Base-by-base conservation (phyloP, 371 early-diverging fungal species). In the Chytridiales sp. region DNA sequence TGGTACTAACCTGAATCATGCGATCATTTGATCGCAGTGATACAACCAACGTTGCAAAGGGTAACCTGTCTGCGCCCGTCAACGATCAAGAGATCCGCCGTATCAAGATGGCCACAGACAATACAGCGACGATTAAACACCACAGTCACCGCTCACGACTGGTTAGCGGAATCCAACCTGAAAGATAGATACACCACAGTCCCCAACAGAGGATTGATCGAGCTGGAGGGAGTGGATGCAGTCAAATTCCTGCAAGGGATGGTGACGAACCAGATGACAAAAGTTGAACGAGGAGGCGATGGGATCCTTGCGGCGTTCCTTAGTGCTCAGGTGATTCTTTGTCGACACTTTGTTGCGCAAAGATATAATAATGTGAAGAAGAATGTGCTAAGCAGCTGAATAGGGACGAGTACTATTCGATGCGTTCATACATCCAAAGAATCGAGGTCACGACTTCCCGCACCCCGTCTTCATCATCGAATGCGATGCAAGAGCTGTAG, bases 231-330 rank as follows among this genome's bases (percentile, higher is more conserved):
- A 11, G 65, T 68, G 15, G 95, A 93, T 57, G 79, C 89, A 0
- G 60, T 80, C 47, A 86, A 87, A 68, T 94, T 93, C 66, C 72
- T 95, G 44, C 92, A 95, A 59, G 96, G 96, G 4, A 77, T 95
- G 61, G 84, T 85, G 47, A 95, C 94, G 17, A 93, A 94, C 75
- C 80, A 94, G 67, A 91, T 94, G 87, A 77, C 82, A 1, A 57
- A 61, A 34, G 78, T 90, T 38, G 83, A 85, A 21, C 65, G 74
- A 11, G 88, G 90, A 24, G 89, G 91, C 1, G 76, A 83, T 49
- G 92, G 90, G 1, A 69, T 80, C 53, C 66, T 72, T 32, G 69
- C 79, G 21, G 78, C 66, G 3, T 93, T 93, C 69, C 75, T 93
- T 54, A 81, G 83, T 21, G 87, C 94, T 34, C 87, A 92, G 72